Percentiles rank a stretch among this genome's conserved stretches.
These are phyloP conservation scores for Dissophora ornata DNA, from an alignment of 192 early-diverging fungal genomes.

Conservation along the genomic window DNA sequence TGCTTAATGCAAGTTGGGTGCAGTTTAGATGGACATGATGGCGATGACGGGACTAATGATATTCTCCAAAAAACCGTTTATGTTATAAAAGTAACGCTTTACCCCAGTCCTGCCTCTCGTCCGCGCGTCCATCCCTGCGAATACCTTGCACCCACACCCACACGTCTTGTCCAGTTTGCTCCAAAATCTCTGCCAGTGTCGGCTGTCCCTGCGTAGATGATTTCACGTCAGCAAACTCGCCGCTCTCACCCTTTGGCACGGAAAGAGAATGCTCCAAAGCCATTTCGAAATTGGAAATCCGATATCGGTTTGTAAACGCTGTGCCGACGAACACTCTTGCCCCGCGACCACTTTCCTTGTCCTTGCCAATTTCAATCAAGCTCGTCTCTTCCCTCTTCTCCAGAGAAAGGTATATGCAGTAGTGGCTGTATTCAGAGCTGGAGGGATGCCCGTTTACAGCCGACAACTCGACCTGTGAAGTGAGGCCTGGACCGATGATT, in stretches of 20 bases:
- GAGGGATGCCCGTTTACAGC: too few relatives aligned
- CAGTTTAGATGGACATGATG: constrained; percentile 2
- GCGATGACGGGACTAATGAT: neutral
- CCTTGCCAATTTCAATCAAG: neutral
- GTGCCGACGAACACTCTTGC: constrained; percentile 32
- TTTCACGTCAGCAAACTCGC: too few relatives aligned
- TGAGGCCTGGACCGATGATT: neutral
- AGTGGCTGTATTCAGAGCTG: constrained; percentile 36
- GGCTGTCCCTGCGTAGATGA: too few relatives aligned
- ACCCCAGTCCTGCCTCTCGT: constrained; percentile 21
- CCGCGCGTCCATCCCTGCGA: constrained; percentile 36
- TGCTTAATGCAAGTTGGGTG: too few relatives aligned
- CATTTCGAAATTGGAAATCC: constrained; percentile 18
- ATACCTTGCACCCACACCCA: constrained; percentile 44
- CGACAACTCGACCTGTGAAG: too few relatives aligned
- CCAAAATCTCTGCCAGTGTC: neutral
- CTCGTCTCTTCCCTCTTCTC: neutral
- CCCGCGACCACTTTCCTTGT: neutral
- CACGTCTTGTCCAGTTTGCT: neutral
- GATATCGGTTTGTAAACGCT: constrained; percentile 28
- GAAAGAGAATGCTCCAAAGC: neutral
- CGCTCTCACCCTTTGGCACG: too few relatives aligned
- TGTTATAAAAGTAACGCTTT: constrained; percentile 9
- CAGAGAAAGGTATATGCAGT: constrained; percentile 24
- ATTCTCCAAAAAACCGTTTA: too few relatives aligned